A percentile compares a stretch with the other conserved stretches of the same genome.
Evolutionary conservation across 2,329 filamentous ascomycete genomes (phyloP).

Genomic region (Chalaropsis ovoidea): DNA sequence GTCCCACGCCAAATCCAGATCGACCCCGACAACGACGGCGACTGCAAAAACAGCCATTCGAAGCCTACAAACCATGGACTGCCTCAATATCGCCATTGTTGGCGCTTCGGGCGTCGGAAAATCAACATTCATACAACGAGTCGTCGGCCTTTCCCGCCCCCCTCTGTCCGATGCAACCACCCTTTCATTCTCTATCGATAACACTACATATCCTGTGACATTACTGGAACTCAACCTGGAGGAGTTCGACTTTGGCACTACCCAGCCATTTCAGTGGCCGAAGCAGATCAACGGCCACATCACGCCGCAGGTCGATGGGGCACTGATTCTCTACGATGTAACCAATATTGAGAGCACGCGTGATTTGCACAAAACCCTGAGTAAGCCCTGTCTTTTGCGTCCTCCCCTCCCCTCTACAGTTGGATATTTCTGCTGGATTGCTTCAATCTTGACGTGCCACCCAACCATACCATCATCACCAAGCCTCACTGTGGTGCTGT

Average conservation of each 20-base stretch:
- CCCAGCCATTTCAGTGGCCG: slow-evolving; percentile 53
- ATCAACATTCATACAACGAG: slow-evolving; percentile 56
- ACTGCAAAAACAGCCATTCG: neutral
- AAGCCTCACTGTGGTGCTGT: neutral
- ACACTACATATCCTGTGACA: slow-evolving; percentile 47
- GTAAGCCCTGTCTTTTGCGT: slow-evolving; percentile 45
- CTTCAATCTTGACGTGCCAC: neutral
- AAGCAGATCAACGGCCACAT: slow-evolving; percentile 59
- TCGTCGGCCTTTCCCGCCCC: slow-evolving; percentile 45
- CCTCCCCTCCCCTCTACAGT: neutral
- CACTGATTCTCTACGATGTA: slow-evolving; percentile 79
- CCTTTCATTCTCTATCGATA: slow-evolving; percentile 49
- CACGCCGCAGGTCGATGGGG: slow-evolving; percentile 69
- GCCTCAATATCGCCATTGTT: slow-evolving; percentile 56
- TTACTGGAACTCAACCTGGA: slow-evolving; percentile 57
- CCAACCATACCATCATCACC: neutral
- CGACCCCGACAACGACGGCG: neutral
- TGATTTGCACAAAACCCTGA: slow-evolving; percentile 63
- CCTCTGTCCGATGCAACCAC: slow-evolving; percentile 47
- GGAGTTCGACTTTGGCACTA: slow-evolving; percentile 50
- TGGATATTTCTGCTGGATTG: neutral
- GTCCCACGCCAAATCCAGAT: slow-evolving; percentile 3
- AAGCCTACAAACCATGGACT: slow-evolving; percentile 39
- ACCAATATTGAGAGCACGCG: slow-evolving; percentile 65
- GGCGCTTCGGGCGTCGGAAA: slow-evolving; percentile 58